A percentile compares a stretch with the other conserved stretches of the same genome.
Conservation (phyloP, 1,284 basidiomycete species). For the Ganoderma lucidum region DNA sequence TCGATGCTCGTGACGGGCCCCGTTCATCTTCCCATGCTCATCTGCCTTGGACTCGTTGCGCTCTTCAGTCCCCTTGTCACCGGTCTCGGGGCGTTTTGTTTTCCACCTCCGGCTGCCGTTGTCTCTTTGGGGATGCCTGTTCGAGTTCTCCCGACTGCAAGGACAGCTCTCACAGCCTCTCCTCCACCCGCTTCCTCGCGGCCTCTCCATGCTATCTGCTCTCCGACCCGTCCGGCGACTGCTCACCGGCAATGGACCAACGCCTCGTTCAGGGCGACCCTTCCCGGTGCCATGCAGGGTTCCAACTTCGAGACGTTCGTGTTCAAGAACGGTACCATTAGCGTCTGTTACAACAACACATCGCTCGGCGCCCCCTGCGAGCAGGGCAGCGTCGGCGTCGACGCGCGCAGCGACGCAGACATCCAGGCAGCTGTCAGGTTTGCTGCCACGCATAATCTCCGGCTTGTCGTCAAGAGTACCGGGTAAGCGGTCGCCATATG, state of each 20-base stretch:
- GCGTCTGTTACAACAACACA: constrained; percentile 50
- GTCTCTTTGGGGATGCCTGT: constrained; percentile 45
- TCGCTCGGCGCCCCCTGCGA: constrained; percentile 48
- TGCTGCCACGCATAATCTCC: constrained; percentile 48
- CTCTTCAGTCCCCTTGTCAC: constrained; percentile 7
- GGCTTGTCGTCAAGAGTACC: constrained; percentile 56
- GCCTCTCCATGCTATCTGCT: constrained; percentile 47
- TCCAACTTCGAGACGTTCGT: constrained; percentile 51
- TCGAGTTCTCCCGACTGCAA: constrained; percentile 47
- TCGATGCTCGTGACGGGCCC: constrained; percentile 10
- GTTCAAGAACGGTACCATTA: constrained; percentile 49
- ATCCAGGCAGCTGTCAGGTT: constrained; percentile 52
- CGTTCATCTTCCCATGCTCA: background rate
- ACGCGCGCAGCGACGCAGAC: constrained; percentile 46
- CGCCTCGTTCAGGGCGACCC: constrained; percentile 48
- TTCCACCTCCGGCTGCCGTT: constrained; percentile 31
- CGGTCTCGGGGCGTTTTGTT: background rate
- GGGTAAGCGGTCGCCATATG: constrained; percentile 41
- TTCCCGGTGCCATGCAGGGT: constrained; percentile 49
- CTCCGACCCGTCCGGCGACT: constrained; percentile 43
- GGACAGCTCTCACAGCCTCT: constrained; percentile 49
- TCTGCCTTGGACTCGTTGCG: constrained; percentile 7
- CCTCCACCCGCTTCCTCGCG: constrained; percentile 45
- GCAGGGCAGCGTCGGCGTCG: constrained; percentile 54
- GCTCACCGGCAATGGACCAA: constrained; percentile 40